Evolutionary conservation across 1,284 basidiomycete genomes (phyloP), one percentile per base, ranked within the genome.

Genomic region (Boletus putidus): DNA sequence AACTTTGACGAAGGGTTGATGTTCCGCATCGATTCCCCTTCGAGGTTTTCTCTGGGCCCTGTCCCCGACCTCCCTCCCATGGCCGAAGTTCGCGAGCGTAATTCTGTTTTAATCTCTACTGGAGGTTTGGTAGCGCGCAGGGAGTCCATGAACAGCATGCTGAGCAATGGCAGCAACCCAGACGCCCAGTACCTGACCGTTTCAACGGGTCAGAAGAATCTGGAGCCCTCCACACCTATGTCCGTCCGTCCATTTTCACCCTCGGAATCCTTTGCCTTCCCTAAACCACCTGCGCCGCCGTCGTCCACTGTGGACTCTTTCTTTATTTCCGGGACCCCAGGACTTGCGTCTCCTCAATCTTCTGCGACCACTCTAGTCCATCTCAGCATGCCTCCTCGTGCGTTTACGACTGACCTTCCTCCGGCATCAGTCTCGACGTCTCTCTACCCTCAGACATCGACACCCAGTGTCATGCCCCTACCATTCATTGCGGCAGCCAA

Each of bases 241-340:
- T 83, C 78, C 40, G 85, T 85, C 15, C 79, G 82, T 35, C 85
- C 85, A 0, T 87, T 86, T 74, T 83, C 85, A 1, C 81, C 83
- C 20, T 80, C 81, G 11, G 87, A 89, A 65, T 78, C 80, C 3
- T 88, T 86, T 72, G 70, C 82, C 7, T 88, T 88, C 75, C 87
- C 87, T 2, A 81, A 80, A 58, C 86, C 87, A 6, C 87, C 87
- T 61, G 18, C 18, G 50, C 57, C 74, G 60, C 57, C 53, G 42
- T 21, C 58, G 6, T n/a, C 46, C 16, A 14, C 53, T 25, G 4
- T 27, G 16, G 58, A 60, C 37, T 40, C 57, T 40, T 46, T 58
- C 44, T 23, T 43, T 23, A 1, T 46, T 27, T 12, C 35, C 2
- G 42, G 21, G 2, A 33, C 25, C 9, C 55, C 49, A 6, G 53